phyloP scores from a whole-genome alignment of 768 basidiomycete species.

The Boletus bicolor region DNA sequence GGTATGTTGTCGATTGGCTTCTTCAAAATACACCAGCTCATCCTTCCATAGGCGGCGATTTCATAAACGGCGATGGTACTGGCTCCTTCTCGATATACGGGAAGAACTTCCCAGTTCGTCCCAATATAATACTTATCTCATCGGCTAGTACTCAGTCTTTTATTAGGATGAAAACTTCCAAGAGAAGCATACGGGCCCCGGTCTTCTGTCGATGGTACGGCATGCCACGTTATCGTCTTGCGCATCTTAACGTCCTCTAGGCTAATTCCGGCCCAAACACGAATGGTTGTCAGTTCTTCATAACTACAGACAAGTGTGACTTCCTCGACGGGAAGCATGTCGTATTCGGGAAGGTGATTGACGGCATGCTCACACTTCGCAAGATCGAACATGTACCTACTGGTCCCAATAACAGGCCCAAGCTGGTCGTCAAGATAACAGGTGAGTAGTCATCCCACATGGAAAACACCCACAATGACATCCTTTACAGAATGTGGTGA shows the following conservation, averaged over 20 bases:
- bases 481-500: conserved; percentile 50
- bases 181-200: conserved; percentile 83
- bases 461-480: not conserved
- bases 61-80: conserved; percentile 91
- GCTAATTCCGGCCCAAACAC: conserved; percentile 95
- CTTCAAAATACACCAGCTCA: not conserved
- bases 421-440: conserved; percentile 82
- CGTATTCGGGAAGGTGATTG: conserved; percentile 86
- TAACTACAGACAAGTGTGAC: conserved; percentile 92
- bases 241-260: conserved; percentile 37
- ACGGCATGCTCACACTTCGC: conserved; percentile 91
- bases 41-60: conserved; percentile 73
- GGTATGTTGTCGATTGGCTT: conserved; percentile 36
- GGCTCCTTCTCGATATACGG: conserved; percentile 98
- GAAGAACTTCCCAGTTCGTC: conserved; percentile 79
- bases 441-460: conserved; percentile 44
- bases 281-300: conserved; percentile 98
- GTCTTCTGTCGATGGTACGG: conserved; percentile 85
- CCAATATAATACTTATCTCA: not conserved
- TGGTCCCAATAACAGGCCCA: conserved; percentile 85
- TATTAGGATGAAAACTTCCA: conserved; percentile 90
- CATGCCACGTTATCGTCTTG: not conserved
- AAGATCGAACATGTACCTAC: conserved; percentile 97
- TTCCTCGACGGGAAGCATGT: conserved; percentile 96
- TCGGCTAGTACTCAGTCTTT: not conserved